Conservation (phyloP, 1,139 yeast genomes). For the Candida sp. region DNA sequence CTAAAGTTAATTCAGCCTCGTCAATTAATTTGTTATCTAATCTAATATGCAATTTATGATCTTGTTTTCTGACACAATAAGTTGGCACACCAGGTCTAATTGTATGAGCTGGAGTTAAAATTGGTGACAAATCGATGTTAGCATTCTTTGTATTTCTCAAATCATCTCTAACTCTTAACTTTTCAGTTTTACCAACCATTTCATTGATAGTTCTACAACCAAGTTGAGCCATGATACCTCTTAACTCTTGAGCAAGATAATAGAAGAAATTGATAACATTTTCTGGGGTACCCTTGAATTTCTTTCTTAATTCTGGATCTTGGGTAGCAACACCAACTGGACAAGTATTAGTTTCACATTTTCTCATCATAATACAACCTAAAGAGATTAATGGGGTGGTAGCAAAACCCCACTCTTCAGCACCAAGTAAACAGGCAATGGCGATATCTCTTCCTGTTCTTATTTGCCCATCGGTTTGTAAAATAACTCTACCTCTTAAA, state of each 20-base stretch:
- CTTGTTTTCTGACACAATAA: constrained; percentile 89
- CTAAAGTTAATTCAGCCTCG: constrained; percentile 91
- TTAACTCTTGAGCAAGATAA: constrained; percentile 88
- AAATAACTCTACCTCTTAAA: constrained; percentile 89
- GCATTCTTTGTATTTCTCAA: constrained; percentile 86
- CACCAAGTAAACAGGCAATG: constrained; percentile 95
- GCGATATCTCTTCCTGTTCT: constrained; percentile 97
- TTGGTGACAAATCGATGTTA: constrained; percentile 87
- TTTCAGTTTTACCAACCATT: constrained; percentile 98
- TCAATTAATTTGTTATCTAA: constrained; percentile 94
- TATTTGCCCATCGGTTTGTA: constrained; percentile 97
- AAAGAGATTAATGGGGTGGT: constrained; percentile 95
- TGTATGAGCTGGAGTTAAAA: constrained; percentile 94
- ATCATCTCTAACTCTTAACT: constrained; percentile 80
- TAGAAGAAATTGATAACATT: constrained; percentile 97
- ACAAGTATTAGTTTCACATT: constrained; percentile 90
- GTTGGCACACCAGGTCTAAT: constrained; percentile 99
- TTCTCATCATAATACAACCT: constrained; percentile 97
- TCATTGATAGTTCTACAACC: constrained; percentile 96
- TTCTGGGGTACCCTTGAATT: constrained; percentile 96
- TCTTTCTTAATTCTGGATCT: constrained; percentile 89
- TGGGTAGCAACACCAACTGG: constrained; percentile 99
- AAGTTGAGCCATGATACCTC: constrained; percentile 88
- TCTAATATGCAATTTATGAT: constrained; percentile 88
- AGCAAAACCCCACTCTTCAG: constrained; percentile 98